Conservation (phyloP, 768 basidiomycete genomes). For the Zangia roseola region DNA sequence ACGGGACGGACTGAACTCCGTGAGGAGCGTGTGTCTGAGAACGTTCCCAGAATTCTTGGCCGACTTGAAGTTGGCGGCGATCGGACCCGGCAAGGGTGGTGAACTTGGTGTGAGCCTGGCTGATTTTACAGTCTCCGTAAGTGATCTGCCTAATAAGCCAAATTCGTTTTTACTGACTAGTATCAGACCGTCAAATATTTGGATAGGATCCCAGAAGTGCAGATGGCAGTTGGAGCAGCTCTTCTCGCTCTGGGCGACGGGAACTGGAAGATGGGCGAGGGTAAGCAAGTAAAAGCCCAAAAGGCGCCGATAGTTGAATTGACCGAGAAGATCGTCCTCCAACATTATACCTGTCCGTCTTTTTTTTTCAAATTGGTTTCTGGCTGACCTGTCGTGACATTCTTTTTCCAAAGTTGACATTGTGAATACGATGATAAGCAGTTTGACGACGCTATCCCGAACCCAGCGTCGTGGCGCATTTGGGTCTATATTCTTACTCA, state of each 20-base stretch:
- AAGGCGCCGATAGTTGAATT: slow-evolving; percentile 43
- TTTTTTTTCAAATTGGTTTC: neutral
- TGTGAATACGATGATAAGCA: slow-evolving; percentile 60
- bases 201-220: slow-evolving; percentile 67
- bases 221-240: slow-evolving; percentile 62
- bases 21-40: slow-evolving; percentile 69
- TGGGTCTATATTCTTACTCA: slow-evolving; percentile 74
- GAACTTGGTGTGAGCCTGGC: slow-evolving; percentile 65
- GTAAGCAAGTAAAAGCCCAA: slow-evolving; percentile 54
- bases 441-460: slow-evolving; percentile 62
- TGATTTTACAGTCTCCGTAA: slow-evolving; percentile 56
- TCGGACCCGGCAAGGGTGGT: slow-evolving; percentile 46
- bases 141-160: slow-evolving; percentile 18
- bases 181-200: slow-evolving; percentile 68
- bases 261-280: slow-evolving; percentile 92
- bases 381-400: neutral
- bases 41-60: slow-evolving; percentile 85
- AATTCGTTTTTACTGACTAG: neutral
- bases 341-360: slow-evolving; percentile 72
- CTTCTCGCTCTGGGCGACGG: slow-evolving; percentile 77
- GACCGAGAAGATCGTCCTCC: slow-evolving; percentile 60
- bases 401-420: slow-evolving; percentile 58
- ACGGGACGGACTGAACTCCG: slow-evolving; percentile 62
- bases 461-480: slow-evolving; percentile 61
- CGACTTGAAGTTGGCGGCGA: slow-evolving; percentile 67